Conservation (phyloP, 306 rosid genomes). For the Cyclanthera cordifolia region DNA sequence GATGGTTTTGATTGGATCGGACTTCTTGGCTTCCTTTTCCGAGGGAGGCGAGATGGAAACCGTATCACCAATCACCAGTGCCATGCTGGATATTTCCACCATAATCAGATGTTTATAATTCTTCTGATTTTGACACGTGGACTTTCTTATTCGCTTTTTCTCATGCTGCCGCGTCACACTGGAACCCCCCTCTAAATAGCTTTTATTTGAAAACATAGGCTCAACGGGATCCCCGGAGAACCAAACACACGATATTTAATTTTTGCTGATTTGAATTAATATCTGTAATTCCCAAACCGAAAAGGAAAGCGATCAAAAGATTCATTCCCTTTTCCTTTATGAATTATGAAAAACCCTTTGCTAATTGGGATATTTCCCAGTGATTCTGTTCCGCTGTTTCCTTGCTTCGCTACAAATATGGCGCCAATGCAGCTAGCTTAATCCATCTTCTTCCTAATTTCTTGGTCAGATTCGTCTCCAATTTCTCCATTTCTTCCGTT, state of each 20-base stretch:
- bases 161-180: neutral
- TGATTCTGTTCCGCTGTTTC: neutral
- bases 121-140: neutral
- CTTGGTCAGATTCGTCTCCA: neutral
- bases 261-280: neutral
- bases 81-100: neutral
- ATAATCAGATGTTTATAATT: neutral
- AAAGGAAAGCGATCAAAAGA: neutral
- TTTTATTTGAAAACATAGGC: neutral
- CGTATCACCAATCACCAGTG: neutral
- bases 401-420: neutral
- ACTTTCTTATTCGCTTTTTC: neutral
- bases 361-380: neutral
- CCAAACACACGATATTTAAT: neutral
- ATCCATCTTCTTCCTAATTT: neutral
- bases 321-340: neutral
- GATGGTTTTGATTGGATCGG: neutral
- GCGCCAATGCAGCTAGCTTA: neutral
- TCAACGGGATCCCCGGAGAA: conserved; percentile 6
- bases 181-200: neutral
- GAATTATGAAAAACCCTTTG: neutral
- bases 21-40: neutral
- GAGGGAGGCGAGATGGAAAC: neutral
- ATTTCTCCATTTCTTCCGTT: neutral
- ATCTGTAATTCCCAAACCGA: neutral